Evolutionary conservation across 331 rosid species (phyloP).

Genomic region (Pyrus hybrid): DNA sequence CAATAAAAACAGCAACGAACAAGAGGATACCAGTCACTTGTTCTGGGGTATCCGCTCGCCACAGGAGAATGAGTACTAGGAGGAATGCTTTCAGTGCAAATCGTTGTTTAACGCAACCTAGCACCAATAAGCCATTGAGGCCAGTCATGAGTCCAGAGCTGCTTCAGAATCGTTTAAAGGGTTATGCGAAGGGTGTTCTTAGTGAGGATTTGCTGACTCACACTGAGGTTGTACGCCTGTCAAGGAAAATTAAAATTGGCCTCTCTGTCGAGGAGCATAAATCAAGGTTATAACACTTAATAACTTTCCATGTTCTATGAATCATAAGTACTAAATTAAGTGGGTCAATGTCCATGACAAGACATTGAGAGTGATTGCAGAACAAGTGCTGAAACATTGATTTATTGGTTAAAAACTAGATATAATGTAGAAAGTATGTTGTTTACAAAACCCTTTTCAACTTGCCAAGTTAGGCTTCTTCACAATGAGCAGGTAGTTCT

Average conservation of each 20-base stretch:
- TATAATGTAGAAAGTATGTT: background rate
- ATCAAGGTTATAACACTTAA: constrained; percentile 46
- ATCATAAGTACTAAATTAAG: background rate
- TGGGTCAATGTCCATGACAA: background rate
- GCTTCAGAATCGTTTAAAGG: constrained; percentile 53
- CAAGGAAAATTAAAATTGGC: constrained; percentile 70
- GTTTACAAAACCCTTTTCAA: background rate
- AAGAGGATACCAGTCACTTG: constrained; percentile 55
- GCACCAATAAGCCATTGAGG: constrained; percentile 31
- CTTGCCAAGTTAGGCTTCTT: background rate
- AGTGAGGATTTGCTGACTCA: constrained; percentile 76
- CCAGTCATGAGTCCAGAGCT: constrained; percentile 40
- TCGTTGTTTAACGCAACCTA: constrained; percentile 26
- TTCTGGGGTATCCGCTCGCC: constrained; percentile 96
- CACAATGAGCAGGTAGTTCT: background rate
- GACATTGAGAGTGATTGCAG: background rate
- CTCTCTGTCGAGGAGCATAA: constrained; percentile 69
- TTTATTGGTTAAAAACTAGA: background rate
- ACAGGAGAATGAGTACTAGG: constrained; percentile 60
- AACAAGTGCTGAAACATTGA: background rate
- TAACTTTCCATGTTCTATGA: background rate
- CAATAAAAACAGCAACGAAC: constrained; percentile 11
- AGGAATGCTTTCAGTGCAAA: constrained; percentile 32
- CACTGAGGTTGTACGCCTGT: constrained; percentile 73
- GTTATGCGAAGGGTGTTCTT: constrained; percentile 67